Evolutionary conservation across 2,329 filamentous ascomycete species (phyloP).

Genomic region (Fusarium nygamai): DNA sequence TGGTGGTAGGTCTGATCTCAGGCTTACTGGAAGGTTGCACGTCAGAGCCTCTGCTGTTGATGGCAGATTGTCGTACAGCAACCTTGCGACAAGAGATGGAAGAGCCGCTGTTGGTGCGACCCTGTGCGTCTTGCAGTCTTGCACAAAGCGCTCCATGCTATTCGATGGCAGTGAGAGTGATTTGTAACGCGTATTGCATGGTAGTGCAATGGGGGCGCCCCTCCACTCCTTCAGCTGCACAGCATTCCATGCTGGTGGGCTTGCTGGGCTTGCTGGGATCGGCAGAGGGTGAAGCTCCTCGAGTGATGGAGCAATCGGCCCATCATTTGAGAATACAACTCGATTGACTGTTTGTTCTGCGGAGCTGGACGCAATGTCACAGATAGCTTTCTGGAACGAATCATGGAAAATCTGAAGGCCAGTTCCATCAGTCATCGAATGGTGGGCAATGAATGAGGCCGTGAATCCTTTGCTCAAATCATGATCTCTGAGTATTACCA

Average conservation of each 20-base stretch:
- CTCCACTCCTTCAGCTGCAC: background rate
- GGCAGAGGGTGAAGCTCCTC: background rate
- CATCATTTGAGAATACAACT: background rate
- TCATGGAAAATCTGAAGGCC: constrained; percentile 3
- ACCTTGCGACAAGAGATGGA: background rate
- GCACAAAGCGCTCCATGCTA: background rate
- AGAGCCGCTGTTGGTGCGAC: background rate
- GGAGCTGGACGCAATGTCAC: fast-evolving
- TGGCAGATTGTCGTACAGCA: background rate
- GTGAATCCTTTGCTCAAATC: background rate
- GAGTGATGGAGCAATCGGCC: background rate
- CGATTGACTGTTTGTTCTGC: fast-evolving
- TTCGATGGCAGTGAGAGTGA: background rate
- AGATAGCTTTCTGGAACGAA: background rate
- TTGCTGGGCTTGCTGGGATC: background rate
- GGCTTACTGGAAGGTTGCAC: background rate
- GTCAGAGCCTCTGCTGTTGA: background rate
- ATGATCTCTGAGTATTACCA: background rate
- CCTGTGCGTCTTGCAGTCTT: background rate
- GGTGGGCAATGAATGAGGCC: background rate
- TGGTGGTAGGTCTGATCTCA: background rate
- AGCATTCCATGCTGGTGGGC: background rate
- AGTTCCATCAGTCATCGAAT: background rate
- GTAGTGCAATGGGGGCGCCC: background rate
- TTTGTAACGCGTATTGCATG: background rate